Conservation (phyloP, 1,284 basidiomycete species). For the Microbotryum lychnidis-dioicae region DNA sequence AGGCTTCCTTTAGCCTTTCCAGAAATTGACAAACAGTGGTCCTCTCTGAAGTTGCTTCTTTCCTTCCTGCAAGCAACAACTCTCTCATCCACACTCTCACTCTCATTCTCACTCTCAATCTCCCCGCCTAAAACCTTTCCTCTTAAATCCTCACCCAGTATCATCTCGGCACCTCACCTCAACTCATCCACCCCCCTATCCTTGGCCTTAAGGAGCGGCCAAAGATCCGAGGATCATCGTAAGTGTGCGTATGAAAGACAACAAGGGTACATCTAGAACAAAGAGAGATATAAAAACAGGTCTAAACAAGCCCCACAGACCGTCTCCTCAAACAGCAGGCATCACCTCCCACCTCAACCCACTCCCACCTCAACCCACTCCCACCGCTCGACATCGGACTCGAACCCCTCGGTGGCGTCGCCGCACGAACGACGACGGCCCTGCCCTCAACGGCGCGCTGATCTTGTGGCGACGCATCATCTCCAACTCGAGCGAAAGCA, state of each 20-base stretch:
- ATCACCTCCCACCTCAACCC: constrained; percentile 7
- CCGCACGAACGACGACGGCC: constrained; percentile 20
- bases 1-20: no score
- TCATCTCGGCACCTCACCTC: no score
- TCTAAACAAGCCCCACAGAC: neutral
- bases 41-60: no score
- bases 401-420: neutral
- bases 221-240: constrained; percentile 5
- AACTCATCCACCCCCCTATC: no score
- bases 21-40: no score
- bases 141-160: no score
- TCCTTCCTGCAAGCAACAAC: no score
- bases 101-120: no score
- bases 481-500: constrained; percentile 30
- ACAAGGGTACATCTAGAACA: neutral
- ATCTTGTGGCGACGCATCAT: constrained; percentile 33
- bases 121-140: no score
- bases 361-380: no score
- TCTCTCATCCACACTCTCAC: no score
- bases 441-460: constrained; percentile 23
- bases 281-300: neutral
- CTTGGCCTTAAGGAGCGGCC: neutral
- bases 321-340: neutral
- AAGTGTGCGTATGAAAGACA: neutral
- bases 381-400: neutral